Evolutionary conservation across 192 early-diverging fungal species (phyloP).

Genomic region (Irineochytrium annulatum): DNA sequence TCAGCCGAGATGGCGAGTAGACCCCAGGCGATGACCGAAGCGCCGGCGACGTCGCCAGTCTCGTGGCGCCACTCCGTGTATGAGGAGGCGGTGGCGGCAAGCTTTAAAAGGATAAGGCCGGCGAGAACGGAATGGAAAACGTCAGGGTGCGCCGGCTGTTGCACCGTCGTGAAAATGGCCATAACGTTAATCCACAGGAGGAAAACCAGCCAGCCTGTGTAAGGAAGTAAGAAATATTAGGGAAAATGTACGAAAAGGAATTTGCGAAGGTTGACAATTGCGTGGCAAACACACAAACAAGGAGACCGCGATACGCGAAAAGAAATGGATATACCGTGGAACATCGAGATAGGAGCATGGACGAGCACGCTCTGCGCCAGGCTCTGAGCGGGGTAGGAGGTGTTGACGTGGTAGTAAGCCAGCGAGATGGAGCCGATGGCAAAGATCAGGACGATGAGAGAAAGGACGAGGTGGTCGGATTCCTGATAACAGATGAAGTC

Average conservation of each 20-base stretch:
- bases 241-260: too few species aligned
- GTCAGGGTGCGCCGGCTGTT: conserved; percentile 32
- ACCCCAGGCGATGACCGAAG: conserved; percentile 58
- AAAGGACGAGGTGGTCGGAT: conserved; percentile 46
- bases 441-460: conserved; percentile 53
- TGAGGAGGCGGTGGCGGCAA: conserved; percentile 52
- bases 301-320: too few species aligned
- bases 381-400: conserved; percentile 25
- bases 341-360: conserved; percentile 66
- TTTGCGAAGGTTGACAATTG: too few species aligned
- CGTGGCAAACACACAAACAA: too few species aligned
- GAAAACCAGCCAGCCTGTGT: conserved; percentile 63
- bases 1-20: conserved; percentile 47
- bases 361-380: conserved; percentile 47
- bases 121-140: conserved; percentile 43
- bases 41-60: conserved; percentile 57
- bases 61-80: conserved; percentile 51
- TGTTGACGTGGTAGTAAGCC: conserved; percentile 48
- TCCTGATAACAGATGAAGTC: conserved; percentile 7
- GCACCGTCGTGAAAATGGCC: conserved; percentile 48
- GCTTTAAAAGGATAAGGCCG: conserved; percentile 47
- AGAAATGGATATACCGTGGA: too few species aligned
- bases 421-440: conserved; percentile 53
- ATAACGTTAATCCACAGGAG: conserved; percentile 56
- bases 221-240: too few species aligned